Conservation (phyloP, 371 early-diverging fungal species). For the Saksenaea vasiformis region DNA sequence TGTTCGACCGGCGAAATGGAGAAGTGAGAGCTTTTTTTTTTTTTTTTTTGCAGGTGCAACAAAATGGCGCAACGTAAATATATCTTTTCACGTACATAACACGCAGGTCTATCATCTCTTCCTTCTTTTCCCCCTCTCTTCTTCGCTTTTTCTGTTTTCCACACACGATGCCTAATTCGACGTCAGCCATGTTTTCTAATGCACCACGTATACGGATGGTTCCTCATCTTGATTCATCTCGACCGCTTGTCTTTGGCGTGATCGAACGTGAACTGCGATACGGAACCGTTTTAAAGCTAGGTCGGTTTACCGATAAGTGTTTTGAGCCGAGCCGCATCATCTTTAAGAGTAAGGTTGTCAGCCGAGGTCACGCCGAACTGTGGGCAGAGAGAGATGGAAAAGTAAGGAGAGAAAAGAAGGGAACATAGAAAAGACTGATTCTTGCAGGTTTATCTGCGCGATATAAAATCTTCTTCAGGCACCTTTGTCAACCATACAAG, state of each 20-base stretch:
- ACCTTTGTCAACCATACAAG: constrained; percentile 93
- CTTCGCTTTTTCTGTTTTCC: constrained; percentile 1
- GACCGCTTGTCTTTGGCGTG: constrained; percentile 69
- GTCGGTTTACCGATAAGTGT: constrained; percentile 73
- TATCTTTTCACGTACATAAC: not conserved
- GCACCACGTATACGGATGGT: constrained; percentile 67
- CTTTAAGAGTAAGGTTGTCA: constrained; percentile 24
- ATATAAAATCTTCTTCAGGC: constrained; percentile 92
- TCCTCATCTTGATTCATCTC: constrained; percentile 64
- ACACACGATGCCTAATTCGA: not conserved
- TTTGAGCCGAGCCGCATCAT: constrained; percentile 60
- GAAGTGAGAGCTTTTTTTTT: not conserved
- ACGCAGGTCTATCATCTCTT: not conserved
- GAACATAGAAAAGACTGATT: not conserved
- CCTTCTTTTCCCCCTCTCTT: constrained; percentile 5
- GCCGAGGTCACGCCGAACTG: constrained; percentile 23
- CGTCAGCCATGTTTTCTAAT: not conserved
- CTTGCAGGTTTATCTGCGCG: constrained; percentile 79
- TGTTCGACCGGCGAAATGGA: not conserved
- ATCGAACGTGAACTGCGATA: constrained; percentile 73
- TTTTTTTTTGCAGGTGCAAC: not conserved
- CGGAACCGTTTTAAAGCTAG: constrained; percentile 64
- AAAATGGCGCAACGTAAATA: constrained; percentile 1
- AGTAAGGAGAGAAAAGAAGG: not conserved
- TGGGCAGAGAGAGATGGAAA: constrained; percentile 13